phyloP scores from a whole-genome alignment of 805 yeast species.

The Huiozyma naganishii region DNA sequence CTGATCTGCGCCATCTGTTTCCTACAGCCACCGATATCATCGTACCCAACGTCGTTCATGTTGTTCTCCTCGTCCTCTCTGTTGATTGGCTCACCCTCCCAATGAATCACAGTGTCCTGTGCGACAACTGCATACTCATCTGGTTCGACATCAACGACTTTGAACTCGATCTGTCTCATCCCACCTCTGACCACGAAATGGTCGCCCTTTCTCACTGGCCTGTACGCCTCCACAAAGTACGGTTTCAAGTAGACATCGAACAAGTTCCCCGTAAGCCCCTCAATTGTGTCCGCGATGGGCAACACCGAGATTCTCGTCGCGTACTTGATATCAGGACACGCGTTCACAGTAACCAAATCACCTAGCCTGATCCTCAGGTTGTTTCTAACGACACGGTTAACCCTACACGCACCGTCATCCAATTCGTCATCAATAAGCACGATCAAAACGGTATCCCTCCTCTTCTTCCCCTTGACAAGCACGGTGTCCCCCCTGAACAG shows the following conservation, averaged over 20 bases:
- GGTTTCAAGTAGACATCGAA: constrained; percentile 96
- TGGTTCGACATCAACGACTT: constrained; percentile 96
- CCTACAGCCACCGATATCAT: constrained; percentile 97
- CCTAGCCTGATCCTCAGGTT: constrained; percentile 90
- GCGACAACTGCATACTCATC: constrained; percentile 96
- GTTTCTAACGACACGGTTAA: constrained; percentile 93
- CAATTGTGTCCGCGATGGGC: constrained; percentile 97
- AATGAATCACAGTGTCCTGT: constrained; percentile 95
- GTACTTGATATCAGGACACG: constrained; percentile 96
- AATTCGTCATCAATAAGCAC: constrained; percentile 94
- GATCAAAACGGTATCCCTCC: constrained; percentile 93
- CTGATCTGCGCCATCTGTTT: constrained; percentile 99
- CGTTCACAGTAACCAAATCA: constrained; percentile 81
- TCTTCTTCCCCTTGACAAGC: constrained; percentile 92
- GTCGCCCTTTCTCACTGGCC: constrained; percentile 97
- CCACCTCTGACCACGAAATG: constrained; percentile 95
- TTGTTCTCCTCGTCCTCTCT: constrained; percentile 54
- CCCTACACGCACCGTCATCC: constrained; percentile 88
- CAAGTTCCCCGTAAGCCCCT: constrained; percentile 92
- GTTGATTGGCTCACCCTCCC: constrained; percentile 97
- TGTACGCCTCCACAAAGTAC: constrained; percentile 95
- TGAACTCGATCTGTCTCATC: constrained; percentile 98
- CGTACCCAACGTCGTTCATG: constrained; percentile 94
- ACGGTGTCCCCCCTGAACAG: constrained; percentile 98
- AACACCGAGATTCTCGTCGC: constrained; percentile 89